phyloP scores from a whole-genome alignment of 2,329 filamentous ascomycete species.

The Fusarium verticillioides region DNA sequence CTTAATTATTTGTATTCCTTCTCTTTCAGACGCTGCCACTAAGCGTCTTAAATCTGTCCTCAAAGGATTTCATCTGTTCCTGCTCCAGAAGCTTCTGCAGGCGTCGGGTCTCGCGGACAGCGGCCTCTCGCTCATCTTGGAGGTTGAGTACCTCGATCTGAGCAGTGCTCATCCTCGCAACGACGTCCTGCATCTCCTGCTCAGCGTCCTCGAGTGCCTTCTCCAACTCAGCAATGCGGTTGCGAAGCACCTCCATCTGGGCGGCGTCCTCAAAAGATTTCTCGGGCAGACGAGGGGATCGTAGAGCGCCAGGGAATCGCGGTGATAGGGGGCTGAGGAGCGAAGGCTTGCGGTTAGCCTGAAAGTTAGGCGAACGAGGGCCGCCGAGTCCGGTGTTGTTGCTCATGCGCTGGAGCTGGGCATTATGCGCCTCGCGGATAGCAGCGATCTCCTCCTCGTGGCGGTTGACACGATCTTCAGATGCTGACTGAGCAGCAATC shows the following conservation, averaged over 20 bases:
- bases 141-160: conserved; percentile 87
- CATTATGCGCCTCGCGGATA: conserved; percentile 80
- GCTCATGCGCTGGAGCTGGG: conserved; percentile 80
- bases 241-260: conserved; percentile 79
- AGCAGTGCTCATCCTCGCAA: conserved; percentile 80
- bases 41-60: conserved; percentile 52
- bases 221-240: conserved; percentile 86
- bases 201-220: conserved; percentile 70
- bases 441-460: conserved; percentile 87
- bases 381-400: conserved; percentile 51
- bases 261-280: conserved; percentile 78
- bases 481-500: conserved; percentile 82
- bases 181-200: conserved; percentile 83
- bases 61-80: conserved; percentile 67
- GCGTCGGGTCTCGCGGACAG: conserved; percentile 75
- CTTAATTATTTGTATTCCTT: conserved; percentile 10
- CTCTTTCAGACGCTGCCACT: conserved; percentile 42
- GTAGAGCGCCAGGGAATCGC: conserved; percentile 52
- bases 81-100: conserved; percentile 74
- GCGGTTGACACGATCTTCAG: conserved; percentile 82
- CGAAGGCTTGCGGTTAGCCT: conserved; percentile 48
- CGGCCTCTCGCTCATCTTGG: conserved; percentile 79
- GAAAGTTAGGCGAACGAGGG: conserved; percentile 48
- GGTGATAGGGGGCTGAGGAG: conserved; percentile 51
- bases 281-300: conserved; percentile 61